Conservation (phyloP, 148 eudicot genomes). For the Linanthus parryae region DNA sequence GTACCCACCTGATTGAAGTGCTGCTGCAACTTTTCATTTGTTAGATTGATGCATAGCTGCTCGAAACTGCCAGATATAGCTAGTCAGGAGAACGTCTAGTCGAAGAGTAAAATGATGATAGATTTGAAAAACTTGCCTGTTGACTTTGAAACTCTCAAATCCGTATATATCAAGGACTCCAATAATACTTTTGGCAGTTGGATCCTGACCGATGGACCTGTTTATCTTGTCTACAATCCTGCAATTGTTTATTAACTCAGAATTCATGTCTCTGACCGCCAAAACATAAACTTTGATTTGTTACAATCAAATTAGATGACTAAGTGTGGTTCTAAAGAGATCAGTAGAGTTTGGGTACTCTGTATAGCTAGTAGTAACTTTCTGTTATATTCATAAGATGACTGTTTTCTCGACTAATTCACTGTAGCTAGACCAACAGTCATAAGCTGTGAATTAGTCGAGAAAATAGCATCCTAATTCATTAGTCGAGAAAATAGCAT, state of each 20-base stretch:
- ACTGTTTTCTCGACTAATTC: conserved; percentile 1
- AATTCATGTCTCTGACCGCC: neutral
- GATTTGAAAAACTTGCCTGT: conserved; percentile 33
- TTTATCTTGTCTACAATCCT: conserved; percentile 66
- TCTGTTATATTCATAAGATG: neutral
- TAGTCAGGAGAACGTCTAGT: conserved; percentile 11
- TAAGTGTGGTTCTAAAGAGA: neutral
- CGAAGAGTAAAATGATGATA: conserved; percentile 3
- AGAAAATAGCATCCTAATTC: too few relatives aligned
- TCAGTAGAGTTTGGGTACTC: too few relatives aligned
- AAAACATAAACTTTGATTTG: neutral
- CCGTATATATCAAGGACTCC: conserved; percentile 67
- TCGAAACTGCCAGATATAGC: conserved; percentile 58
- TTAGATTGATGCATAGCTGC: conserved; percentile 95
- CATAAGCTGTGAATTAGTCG: too few relatives aligned
- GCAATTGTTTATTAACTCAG: conserved; percentile 11
- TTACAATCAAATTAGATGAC: neutral
- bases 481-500: too few relatives aligned
- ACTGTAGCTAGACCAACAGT: too few relatives aligned
- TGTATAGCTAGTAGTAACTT: too few relatives aligned
- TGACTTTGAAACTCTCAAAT: conserved; percentile 58
- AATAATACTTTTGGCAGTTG: conserved; percentile 47
- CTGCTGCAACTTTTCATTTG: conserved; percentile 98
- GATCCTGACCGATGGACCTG: conserved; percentile 58
- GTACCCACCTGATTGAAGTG: conserved; percentile 84